Percentiles rank a stretch among this genome's conserved stretches.
Evolutionary conservation across 78 protist genomes (phyloP).

Genomic region (Andalucia godoyi): DNA sequence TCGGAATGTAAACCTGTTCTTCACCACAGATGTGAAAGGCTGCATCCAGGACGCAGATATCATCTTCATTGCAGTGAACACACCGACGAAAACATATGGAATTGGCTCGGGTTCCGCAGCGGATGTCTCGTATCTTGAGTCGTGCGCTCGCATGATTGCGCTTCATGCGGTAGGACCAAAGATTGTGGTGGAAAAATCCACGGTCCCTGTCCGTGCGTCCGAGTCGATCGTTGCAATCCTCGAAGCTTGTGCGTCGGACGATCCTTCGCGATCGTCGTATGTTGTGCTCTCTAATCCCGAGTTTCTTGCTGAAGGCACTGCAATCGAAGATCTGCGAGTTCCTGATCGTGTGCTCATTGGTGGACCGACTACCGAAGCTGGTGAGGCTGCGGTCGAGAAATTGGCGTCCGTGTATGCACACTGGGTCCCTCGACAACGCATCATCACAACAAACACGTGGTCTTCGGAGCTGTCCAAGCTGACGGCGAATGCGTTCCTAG

Average conservation of each 20-base stretch:
- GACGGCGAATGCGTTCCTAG: conserved; percentile 90
- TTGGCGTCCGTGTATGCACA: conserved; percentile 55
- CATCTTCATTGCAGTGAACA: conserved; percentile 83
- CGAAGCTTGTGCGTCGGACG: conserved; percentile 1
- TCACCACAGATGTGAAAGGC: conserved; percentile 50
- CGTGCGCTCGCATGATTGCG: conserved; percentile 31
- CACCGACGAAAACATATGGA: conserved; percentile 71
- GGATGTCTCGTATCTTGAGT: conserved; percentile 52
- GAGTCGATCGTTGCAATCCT: conserved; percentile 29
- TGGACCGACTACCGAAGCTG: conserved; percentile 33
- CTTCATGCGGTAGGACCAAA: conserved; percentile 15
- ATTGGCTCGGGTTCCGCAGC: conserved; percentile 61
- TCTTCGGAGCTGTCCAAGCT: conserved; percentile 85
- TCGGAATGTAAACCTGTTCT: conserved; percentile 70
- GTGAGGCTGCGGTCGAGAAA: conserved; percentile 31
- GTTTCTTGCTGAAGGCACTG: conserved; percentile 87
- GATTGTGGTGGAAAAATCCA: conserved; percentile 82
- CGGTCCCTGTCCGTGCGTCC: conserved; percentile 69
- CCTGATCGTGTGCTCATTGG: conserved; percentile 96
- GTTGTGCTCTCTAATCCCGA: conserved; percentile 88
- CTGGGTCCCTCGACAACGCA: conserved; percentile 68
- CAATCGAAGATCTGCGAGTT: conserved; percentile 50
- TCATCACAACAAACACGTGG: conserved; percentile 64
- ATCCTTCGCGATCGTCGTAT: conserved; percentile 2
- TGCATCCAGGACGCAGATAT: conserved; percentile 53